Evolutionary conservation across 768 basidiomycete genomes (phyloP).

Genomic region (Paxillus involutus): DNA sequence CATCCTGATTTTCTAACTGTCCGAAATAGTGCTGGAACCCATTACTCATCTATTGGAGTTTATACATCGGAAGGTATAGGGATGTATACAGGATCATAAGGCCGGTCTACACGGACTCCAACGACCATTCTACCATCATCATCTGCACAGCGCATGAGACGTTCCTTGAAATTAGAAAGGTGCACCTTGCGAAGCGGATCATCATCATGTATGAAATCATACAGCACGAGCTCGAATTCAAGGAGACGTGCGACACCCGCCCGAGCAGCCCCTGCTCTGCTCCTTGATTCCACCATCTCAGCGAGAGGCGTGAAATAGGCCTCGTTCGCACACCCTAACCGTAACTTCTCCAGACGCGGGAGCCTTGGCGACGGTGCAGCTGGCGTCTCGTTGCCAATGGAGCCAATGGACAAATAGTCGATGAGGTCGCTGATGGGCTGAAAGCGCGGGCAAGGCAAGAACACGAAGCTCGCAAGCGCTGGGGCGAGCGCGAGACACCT

Average conservation of each 20-base stretch:
- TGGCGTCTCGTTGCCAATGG: neutral
- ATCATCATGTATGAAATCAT: conserved; percentile 21
- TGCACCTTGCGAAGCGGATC: conserved; percentile 12
- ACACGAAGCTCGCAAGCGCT: neutral
- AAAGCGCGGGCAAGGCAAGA: neutral
- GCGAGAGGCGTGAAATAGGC: conserved; percentile 13
- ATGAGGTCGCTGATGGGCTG: neutral
- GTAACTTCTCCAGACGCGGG: conserved; percentile 18
- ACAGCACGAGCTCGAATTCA: conserved; percentile 21
- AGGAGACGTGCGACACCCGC: conserved; percentile 11
- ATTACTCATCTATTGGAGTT: neutral
- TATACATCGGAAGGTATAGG: conserved; percentile 5
- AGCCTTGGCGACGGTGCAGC: neutral
- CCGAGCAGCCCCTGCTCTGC: conserved; percentile 9
- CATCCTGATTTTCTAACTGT: neutral
- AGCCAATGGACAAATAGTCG: too few relatives aligned
- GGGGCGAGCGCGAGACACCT: neutral
- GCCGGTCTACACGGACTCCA: conserved; percentile 23
- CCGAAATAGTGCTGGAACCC: neutral
- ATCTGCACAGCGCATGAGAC: conserved; percentile 20
- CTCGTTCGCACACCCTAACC: conserved; percentile 23
- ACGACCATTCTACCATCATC: conserved; percentile 20
- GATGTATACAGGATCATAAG: conserved; percentile 26
- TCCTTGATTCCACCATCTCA: conserved; percentile 17
- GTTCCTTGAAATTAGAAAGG: conserved; percentile 20